These are phyloP conservation scores for Cyathus striatus DNA, from an alignment of 768 basidiomycete genomes.

Conservation along the genomic window DNA sequence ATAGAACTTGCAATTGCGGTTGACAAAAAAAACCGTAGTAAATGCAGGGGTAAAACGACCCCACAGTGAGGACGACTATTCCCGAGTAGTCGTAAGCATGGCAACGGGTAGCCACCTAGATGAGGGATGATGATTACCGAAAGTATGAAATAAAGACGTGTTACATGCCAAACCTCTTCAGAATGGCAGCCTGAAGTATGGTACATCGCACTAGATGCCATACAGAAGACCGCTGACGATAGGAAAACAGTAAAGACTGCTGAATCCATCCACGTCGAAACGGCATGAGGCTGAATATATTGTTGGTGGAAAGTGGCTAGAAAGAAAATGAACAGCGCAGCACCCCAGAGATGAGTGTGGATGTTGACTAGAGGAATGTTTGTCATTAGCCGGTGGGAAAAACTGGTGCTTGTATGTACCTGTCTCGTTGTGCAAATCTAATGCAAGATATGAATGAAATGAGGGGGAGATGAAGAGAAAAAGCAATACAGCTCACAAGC, in stretches of 20 bases:
- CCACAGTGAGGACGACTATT: conserved; percentile 73
- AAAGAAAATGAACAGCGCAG: conserved; percentile 53
- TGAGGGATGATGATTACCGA: background rate
- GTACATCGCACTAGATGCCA: conserved; percentile 65
- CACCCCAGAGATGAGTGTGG: conserved; percentile 74
- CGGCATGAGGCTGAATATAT: conserved; percentile 47
- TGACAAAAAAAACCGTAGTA: conserved; percentile 79
- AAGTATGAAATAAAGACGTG: conserved; percentile 3
- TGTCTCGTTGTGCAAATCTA: conserved; percentile 79
- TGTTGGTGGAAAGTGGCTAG: conserved; percentile 45
- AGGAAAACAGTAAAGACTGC: conserved; percentile 64
- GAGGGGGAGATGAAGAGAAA: conserved; percentile 8
- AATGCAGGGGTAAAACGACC: conserved; percentile 73
- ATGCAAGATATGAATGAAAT: conserved; percentile 10
- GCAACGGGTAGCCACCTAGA: conserved; percentile 53
- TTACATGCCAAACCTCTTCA: conserved; percentile 43
- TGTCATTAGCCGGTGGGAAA: conserved; percentile 8
- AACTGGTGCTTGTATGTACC: conserved; percentile 28
- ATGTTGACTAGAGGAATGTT: conserved; percentile 62
- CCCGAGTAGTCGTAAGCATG: conserved; percentile 76
- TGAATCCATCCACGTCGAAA: conserved; percentile 57
- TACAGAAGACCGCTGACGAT: conserved; percentile 65
- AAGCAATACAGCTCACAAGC: conserved; percentile 45
- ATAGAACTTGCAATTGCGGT: conserved; percentile 44
- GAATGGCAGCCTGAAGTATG: conserved; percentile 78